Evolutionary conservation across 1,284 basidiomycete species (phyloP).

Genomic region (Irpex sp.): DNA sequence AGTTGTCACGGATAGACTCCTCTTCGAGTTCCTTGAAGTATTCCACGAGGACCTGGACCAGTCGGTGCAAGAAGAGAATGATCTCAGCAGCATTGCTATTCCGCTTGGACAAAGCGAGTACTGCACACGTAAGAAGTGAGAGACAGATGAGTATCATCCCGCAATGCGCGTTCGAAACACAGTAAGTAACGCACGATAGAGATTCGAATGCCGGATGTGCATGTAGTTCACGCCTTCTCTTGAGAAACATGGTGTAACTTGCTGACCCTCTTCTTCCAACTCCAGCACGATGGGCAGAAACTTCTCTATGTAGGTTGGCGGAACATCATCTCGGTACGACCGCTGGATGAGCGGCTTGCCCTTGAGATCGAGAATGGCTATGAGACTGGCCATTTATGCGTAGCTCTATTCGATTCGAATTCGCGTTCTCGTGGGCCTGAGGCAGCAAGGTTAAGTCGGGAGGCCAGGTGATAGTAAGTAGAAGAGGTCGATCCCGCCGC

Average conservation of each 20-base stretch:
- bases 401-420: background rate
- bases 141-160: background rate
- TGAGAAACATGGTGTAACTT: slow-evolving; percentile 94
- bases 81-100: slow-evolving; percentile 97
- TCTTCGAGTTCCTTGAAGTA: slow-evolving; percentile 99
- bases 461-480: background rate
- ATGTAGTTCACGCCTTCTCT: slow-evolving; percentile 95
- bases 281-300: slow-evolving; percentile 96
- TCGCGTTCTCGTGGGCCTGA: background rate
- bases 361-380: slow-evolving; percentile 97
- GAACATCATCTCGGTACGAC: slow-evolving; percentile 97
- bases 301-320: slow-evolving; percentile 83
- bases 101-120: slow-evolving; percentile 92
- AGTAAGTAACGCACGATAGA: slow-evolving; percentile 73
- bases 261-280: slow-evolving; percentile 96
- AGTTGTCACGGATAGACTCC: slow-evolving; percentile 98
- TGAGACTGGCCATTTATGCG: slow-evolving; percentile 52
- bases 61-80: slow-evolving; percentile 94
- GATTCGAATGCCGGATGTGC: slow-evolving; percentile 97
- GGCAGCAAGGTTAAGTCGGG: background rate
- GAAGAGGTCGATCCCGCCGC: background rate
- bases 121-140: slow-evolving; percentile 38
- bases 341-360: slow-evolving; percentile 98
- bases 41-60: slow-evolving; percentile 87
- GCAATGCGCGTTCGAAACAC: background rate